Evolutionary conservation across 1,284 basidiomycete species (phyloP).

Genomic region (Mycena citricolor): DNA sequence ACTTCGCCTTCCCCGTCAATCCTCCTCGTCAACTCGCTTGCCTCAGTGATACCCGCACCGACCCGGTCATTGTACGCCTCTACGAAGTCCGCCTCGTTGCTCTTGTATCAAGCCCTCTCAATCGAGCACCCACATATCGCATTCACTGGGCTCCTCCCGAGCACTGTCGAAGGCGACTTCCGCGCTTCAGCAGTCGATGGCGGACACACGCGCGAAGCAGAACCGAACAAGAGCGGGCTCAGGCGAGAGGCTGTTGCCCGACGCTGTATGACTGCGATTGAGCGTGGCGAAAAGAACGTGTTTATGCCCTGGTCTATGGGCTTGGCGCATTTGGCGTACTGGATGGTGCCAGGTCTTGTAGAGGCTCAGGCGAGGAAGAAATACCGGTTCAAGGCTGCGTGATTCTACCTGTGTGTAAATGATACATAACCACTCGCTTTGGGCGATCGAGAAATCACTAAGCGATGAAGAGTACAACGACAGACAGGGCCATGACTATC

Average conservation of each 20-base stretch:
- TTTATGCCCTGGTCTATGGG: constrained; percentile 52
- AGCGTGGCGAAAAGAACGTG: constrained; percentile 52
- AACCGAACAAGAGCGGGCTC: constrained; percentile 57
- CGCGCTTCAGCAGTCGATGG: constrained; percentile 75
- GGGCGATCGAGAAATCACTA: too few relatives aligned
- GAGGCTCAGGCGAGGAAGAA: constrained; percentile 59
- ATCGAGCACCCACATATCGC: constrained; percentile 72
- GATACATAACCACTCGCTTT: too few relatives aligned
- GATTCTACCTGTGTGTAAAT: too few relatives aligned
- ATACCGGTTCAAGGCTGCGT: too few relatives aligned
- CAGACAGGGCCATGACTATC: too few relatives aligned
- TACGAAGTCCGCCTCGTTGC: constrained; percentile 79
- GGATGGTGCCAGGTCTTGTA: constrained; percentile 57
- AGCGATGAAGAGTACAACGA: too few relatives aligned
- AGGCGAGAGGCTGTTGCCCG: constrained; percentile 55
- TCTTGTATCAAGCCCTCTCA: constrained; percentile 76
- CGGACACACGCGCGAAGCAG: constrained; percentile 47
- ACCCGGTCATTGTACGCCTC: constrained; percentile 84
- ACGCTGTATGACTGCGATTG: constrained; percentile 58
- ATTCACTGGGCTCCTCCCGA: constrained; percentile 60
- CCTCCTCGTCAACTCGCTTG: constrained; percentile 79
- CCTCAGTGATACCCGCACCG: constrained; percentile 81
- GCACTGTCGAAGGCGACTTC: constrained; percentile 76
- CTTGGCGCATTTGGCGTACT: constrained; percentile 55
- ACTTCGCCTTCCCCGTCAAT: constrained; percentile 75